Evolutionary conservation across 1,139 yeast species (phyloP).

Genomic region (Saccharomyces hybrid): DNA sequence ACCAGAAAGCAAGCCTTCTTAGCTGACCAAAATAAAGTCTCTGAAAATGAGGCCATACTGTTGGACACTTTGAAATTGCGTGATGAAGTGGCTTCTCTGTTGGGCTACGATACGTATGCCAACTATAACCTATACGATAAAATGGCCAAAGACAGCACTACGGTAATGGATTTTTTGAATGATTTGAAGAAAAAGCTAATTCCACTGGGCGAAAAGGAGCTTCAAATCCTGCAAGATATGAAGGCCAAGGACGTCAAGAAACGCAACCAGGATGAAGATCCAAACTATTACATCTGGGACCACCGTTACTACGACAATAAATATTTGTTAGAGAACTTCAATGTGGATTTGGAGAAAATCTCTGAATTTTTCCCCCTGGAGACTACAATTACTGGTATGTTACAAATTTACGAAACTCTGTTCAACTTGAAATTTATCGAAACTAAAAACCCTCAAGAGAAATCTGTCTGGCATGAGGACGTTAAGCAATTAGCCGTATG

Average conservation of each 20-base stretch:
- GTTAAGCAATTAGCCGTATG: constrained; percentile 70
- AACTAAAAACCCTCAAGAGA: constrained; percentile 35
- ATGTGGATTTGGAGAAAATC: constrained; percentile 64
- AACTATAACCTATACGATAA: constrained; percentile 65
- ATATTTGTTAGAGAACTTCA: constrained; percentile 56
- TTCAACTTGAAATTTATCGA: constrained; percentile 61
- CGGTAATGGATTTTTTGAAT: constrained; percentile 51
- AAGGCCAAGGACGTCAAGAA: constrained; percentile 47
- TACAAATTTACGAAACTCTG: constrained; percentile 58
- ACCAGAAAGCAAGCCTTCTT: constrained; percentile 60
- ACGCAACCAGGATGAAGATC: constrained; percentile 37
- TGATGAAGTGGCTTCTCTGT: constrained; percentile 49
- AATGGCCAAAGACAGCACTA: constrained; percentile 64
- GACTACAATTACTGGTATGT: constrained; percentile 59
- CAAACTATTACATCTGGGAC: constrained; percentile 66
- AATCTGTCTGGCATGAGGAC: constrained; percentile 65
- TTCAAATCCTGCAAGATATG: constrained; percentile 41
- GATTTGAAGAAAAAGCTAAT: constrained; percentile 53
- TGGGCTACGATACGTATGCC: constrained; percentile 63
- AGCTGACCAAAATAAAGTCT: constrained; percentile 60
- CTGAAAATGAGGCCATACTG: constrained; percentile 54
- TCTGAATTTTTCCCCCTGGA: constrained; percentile 74
- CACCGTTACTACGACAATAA: constrained; percentile 55
- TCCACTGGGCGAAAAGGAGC: constrained; percentile 53
- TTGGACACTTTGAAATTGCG: constrained; percentile 54